Evolutionary conservation across 2,329 filamentous ascomycete genomes (phyloP).

Genomic region (Aspergillus caelatus): DNA sequence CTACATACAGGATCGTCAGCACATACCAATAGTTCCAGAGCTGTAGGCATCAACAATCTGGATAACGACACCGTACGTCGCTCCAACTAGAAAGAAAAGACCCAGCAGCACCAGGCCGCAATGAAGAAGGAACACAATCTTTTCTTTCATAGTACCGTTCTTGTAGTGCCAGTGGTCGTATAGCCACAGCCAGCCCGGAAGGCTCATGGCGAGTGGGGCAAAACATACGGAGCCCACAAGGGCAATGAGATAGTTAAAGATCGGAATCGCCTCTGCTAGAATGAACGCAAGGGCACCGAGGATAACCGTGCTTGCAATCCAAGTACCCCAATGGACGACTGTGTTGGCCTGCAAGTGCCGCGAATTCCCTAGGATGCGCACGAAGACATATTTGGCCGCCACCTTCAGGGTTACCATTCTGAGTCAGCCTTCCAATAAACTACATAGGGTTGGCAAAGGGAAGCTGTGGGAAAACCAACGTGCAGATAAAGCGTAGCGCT

Average conservation of each 20-base stretch:
- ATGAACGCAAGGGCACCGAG: slow-evolving; percentile 52
- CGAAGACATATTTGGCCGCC: slow-evolving; percentile 59
- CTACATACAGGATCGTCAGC: background rate
- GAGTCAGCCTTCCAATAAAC: background rate
- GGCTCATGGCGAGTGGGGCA: slow-evolving; percentile 52
- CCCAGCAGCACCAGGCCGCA: slow-evolving; percentile 48
- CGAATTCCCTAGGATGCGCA: slow-evolving; percentile 56
- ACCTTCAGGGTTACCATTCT: background rate
- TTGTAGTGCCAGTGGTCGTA: slow-evolving; percentile 51
- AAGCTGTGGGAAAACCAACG: slow-evolving; percentile 11
- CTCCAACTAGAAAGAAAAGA: slow-evolving; percentile 50
- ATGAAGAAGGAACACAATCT: slow-evolving; percentile 46
- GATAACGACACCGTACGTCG: slow-evolving; percentile 26
- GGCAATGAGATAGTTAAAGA: slow-evolving; percentile 57
- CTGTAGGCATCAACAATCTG: background rate
- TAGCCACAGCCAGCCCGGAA: slow-evolving; percentile 57
- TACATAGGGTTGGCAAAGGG: background rate
- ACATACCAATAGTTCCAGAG: background rate
- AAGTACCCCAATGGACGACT: slow-evolving; percentile 54
- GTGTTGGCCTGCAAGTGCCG: slow-evolving; percentile 57
- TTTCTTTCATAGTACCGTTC: slow-evolving; percentile 39
- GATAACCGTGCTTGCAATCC: slow-evolving; percentile 51
- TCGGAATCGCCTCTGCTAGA: slow-evolving; percentile 57
- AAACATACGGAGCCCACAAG: slow-evolving; percentile 55
- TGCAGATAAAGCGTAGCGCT: slow-evolving; percentile 51